These are phyloP conservation scores for Amphichorda felina DNA, from an alignment of 2,329 filamentous ascomycete species.

Conservation along the genomic window DNA sequence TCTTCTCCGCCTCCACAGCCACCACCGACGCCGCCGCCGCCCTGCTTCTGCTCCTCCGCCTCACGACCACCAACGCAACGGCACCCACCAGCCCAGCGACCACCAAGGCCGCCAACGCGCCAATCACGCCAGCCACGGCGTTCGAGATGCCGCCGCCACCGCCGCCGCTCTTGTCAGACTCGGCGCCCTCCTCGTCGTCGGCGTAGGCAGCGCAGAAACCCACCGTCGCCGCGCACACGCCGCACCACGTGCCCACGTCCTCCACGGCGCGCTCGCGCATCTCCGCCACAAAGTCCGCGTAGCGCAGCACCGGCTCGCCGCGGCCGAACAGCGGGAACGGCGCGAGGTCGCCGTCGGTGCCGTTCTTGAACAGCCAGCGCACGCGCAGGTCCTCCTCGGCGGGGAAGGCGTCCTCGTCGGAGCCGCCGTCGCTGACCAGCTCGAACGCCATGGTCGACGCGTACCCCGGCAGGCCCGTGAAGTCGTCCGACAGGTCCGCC, in stretches of 20 bases:
- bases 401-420: slow-evolving; percentile 12
- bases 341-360: slow-evolving; percentile 15
- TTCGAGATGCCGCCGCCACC: slow-evolving; percentile 15
- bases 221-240: slow-evolving; percentile 11
- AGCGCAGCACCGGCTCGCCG: slow-evolving; percentile 14
- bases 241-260: slow-evolving; percentile 17
- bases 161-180: slow-evolving; percentile 4
- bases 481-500: slow-evolving; percentile 13
- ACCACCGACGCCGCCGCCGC: too few species aligned
- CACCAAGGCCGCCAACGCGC: slow-evolving; percentile 18
- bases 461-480: slow-evolving; percentile 20
- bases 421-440: slow-evolving; percentile 13
- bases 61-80: slow-evolving; percentile 11
- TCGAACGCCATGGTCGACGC: slow-evolving; percentile 23
- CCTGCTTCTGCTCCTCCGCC: slow-evolving; percentile 8
- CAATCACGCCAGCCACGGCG: slow-evolving; percentile 19
- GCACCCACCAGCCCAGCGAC: slow-evolving; percentile 9
- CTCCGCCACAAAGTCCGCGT: slow-evolving; percentile 14
- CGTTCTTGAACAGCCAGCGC: slow-evolving; percentile 22
- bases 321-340: slow-evolving; percentile 17
- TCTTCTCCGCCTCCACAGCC: too few species aligned
- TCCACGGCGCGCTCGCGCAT: slow-evolving; percentile 15
- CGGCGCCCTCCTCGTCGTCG: slow-evolving; percentile 5
- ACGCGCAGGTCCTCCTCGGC: slow-evolving; percentile 14
- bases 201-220: slow-evolving; percentile 19